Percentiles rank a stretch among this genome's conserved stretches.
Evolutionary conservation across 202 grass and related monocot species (phyloP).

Genomic region (Eragrostis tef): DNA sequence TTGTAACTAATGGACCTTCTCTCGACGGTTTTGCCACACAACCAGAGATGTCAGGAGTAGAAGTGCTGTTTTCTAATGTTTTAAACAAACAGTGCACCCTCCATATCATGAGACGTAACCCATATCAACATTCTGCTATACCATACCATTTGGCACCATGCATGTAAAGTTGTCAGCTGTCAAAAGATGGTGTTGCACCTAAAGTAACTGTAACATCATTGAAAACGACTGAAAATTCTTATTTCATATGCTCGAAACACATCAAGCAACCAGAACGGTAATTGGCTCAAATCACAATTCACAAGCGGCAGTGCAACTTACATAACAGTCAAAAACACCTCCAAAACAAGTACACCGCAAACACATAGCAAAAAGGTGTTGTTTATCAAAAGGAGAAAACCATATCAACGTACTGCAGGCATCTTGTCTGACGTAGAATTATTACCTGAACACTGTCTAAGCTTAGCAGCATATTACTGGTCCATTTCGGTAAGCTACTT

Average conservation of each 20-base stretch:
- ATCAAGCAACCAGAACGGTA: not conserved
- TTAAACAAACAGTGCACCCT: no score
- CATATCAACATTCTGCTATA: no score
- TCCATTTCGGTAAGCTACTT: constrained; percentile 28
- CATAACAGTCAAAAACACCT: not conserved
- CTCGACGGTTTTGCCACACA: no score
- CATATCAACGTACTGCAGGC: not conserved
- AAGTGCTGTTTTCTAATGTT: no score
- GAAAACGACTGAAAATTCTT: not conserved
- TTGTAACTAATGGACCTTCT: no score
- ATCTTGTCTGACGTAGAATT: constrained; percentile 9
- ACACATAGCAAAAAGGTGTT: not conserved
- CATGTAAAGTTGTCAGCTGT: no score
- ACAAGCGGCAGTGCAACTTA: not conserved
- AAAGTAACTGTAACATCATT: not conserved
- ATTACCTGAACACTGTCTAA: not conserved
- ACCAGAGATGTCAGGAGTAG: no score
- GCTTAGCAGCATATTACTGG: not conserved
- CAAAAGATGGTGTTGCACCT: no score
- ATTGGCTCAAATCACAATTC: not conserved
- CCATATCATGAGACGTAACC: no score
- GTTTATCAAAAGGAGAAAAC: not conserved
- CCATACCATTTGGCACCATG: no score
- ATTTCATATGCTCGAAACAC: not conserved
- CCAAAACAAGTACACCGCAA: not conserved